A percentile compares a stretch with the other conserved stretches of the same genome.
Conservation (phyloP, 805 yeast genomes). For the Hanseniaspora valbyensis region DNA sequence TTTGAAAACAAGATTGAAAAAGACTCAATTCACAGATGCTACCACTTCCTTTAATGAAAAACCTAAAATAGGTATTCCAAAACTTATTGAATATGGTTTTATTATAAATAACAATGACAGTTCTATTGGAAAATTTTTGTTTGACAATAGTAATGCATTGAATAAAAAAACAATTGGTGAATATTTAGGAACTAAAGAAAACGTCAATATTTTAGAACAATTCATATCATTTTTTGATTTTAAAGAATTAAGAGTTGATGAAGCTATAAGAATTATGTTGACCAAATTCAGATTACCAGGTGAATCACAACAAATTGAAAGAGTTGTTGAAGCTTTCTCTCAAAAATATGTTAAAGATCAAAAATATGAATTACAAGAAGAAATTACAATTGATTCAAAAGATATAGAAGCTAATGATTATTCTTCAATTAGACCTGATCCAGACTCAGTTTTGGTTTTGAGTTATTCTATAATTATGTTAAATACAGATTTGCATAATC, state of each 20-base stretch:
- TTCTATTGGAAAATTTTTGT: slow-evolving; percentile 67
- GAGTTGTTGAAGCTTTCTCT: slow-evolving; percentile 79
- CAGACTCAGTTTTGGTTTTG: slow-evolving; percentile 78
- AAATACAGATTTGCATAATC: slow-evolving; percentile 88
- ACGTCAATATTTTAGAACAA: slow-evolving; percentile 44
- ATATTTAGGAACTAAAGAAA: slow-evolving; percentile 65
- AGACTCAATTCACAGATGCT: slow-evolving; percentile 67
- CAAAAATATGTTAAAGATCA: slow-evolving; percentile 65
- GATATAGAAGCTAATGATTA: slow-evolving; percentile 25
- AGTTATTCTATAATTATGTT: slow-evolving; percentile 88
- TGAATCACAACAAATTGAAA: slow-evolving; percentile 92
- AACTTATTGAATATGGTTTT: slow-evolving; percentile 55
- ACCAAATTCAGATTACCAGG: slow-evolving; percentile 89
- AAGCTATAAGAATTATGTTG: slow-evolving; percentile 72
- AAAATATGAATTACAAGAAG: slow-evolving; percentile 26
- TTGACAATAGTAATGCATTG: slow-evolving; percentile 65
- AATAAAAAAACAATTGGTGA: slow-evolving; percentile 86
- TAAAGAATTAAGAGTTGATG: slow-evolving; percentile 72
- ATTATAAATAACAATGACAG: slow-evolving; percentile 42
- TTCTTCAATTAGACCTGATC: slow-evolving; percentile 55
- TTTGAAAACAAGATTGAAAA: slow-evolving; percentile 32
- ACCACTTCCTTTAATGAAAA: slow-evolving; percentile 65
- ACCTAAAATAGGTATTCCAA: slow-evolving; percentile 63
- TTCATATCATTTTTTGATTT: slow-evolving; percentile 70
- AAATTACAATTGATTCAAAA: slow-evolving; percentile 12